These are phyloP conservation scores for Mucor irregularis DNA, from an alignment of 371 early-diverging fungal genomes.

Conservation along the genomic window DNA sequence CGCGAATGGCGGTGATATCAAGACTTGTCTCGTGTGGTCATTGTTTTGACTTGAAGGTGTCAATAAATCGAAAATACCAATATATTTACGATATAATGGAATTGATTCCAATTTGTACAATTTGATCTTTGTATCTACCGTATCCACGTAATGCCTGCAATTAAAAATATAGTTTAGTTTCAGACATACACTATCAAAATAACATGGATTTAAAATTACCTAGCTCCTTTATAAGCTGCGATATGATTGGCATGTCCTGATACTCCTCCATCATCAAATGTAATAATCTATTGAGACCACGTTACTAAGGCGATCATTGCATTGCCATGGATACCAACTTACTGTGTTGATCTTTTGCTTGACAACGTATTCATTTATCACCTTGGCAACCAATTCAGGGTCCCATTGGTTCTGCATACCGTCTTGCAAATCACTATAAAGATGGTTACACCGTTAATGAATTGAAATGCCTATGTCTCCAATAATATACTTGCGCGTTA, in stretches of 20 bases:
- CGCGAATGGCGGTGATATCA: conserved; percentile 56
- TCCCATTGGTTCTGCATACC: conserved; percentile 77
- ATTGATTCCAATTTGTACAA: conserved; percentile 66
- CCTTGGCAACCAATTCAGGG: conserved; percentile 53
- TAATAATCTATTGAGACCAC: conserved; percentile 67
- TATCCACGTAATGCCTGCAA: neutral
- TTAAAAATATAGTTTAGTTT: conserved; percentile 2
- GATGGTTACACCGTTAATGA: no score
- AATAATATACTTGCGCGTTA: conserved; percentile 52
- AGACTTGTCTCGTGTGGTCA: conserved; percentile 9
- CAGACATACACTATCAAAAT: no score
- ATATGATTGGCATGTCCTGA: conserved; percentile 95
- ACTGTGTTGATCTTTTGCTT: conserved; percentile 69
- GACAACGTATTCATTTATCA: conserved; percentile 59
- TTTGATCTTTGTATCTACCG: conserved; percentile 13
- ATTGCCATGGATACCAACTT: conserved; percentile 16
- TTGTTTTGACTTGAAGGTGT: conserved; percentile 2
- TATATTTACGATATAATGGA: conserved; percentile 77
- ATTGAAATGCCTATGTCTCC: no score
- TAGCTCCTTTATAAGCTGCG: conserved; percentile 77
- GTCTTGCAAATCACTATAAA: conserved; percentile 70
- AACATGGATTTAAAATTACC: no score
- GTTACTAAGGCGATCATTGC: neutral
- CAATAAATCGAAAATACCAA: conserved; percentile 62
- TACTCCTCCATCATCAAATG: conserved; percentile 93